A percentile compares a stretch with the other conserved stretches of the same genome.
Evolutionary conservation across 371 early-diverging fungal species (phyloP).

Genomic region (Cladochytrium tenue): DNA sequence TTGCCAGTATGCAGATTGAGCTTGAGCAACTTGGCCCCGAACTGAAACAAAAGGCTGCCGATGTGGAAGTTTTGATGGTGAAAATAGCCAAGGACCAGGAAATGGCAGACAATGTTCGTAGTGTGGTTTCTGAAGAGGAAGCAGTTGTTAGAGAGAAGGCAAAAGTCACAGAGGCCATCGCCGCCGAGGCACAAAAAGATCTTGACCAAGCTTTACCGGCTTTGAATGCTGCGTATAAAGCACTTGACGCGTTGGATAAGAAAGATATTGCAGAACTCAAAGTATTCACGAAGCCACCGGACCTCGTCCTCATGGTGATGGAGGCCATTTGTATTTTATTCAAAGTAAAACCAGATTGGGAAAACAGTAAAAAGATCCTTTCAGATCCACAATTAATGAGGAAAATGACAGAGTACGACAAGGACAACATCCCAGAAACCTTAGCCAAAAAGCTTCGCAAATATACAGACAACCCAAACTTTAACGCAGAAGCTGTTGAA

Average conservation of each 20-base stretch:
- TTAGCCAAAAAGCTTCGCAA: conserved; percentile 50
- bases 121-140: conserved; percentile 58
- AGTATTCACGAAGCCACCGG: conserved; percentile 61
- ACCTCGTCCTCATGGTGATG: conserved; percentile 56
- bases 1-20: conserved; percentile 59
- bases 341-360: conserved; percentile 61
- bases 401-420: conserved; percentile 57
- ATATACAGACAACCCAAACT: conserved; percentile 54
- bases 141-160: conserved; percentile 53
- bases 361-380: conserved; percentile 53
- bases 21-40: conserved; percentile 54
- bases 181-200: conserved; percentile 56
- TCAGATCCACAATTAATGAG: conserved; percentile 57
- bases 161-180: conserved; percentile 50
- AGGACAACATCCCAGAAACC: conserved; percentile 51
- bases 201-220: conserved; percentile 60
- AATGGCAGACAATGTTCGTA: conserved; percentile 53
- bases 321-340: conserved; percentile 62
- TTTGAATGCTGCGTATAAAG: conserved; percentile 55
- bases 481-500: conserved; percentile 57
- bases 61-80: conserved; percentile 56
- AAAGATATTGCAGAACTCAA: conserved; percentile 64
- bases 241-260: conserved; percentile 57
- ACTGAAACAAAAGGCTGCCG: conserved; percentile 48
- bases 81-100: conserved; percentile 61